phyloP scores from a whole-genome alignment of 1,284 basidiomycete species.

The Puccinia novopanici region DNA sequence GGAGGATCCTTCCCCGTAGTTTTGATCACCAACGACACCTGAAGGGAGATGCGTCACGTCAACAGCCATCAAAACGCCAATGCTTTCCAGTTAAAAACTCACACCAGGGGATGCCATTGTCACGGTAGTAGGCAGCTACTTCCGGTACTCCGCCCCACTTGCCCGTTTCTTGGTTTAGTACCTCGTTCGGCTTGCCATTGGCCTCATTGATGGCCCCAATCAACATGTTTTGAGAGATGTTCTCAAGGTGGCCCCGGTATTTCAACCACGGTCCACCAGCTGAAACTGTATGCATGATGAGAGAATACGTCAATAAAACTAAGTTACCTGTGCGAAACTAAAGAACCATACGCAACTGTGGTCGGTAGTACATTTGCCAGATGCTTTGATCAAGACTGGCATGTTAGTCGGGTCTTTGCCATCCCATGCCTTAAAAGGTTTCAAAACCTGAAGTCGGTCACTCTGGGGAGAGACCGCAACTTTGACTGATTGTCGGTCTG shows the following conservation, averaged over 20 bases:
- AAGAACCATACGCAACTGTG: slow-evolving; percentile 57
- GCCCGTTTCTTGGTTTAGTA: slow-evolving; percentile 87
- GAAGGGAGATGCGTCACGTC: neutral
- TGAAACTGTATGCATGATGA: slow-evolving; percentile 63
- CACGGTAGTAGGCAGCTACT: slow-evolving; percentile 83
- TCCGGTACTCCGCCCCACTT: slow-evolving; percentile 82
- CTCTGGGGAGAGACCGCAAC: slow-evolving; percentile 86
- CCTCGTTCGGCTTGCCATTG: slow-evolving; percentile 92
- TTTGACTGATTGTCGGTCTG: slow-evolving; percentile 76
- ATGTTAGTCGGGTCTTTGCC: slow-evolving; percentile 86
- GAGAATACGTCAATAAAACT: slow-evolving; percentile 60
- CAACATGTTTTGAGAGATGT: slow-evolving; percentile 97
- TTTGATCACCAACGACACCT: slow-evolving; percentile 69
- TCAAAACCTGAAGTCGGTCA: slow-evolving; percentile 90
- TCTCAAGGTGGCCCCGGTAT: slow-evolving; percentile 97
- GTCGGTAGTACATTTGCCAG: slow-evolving; percentile 91
- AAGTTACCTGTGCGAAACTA: slow-evolving; percentile 51
- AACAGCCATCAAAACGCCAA: neutral
- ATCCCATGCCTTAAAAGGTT: slow-evolving; percentile 89
- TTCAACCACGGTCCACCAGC: slow-evolving; percentile 99
- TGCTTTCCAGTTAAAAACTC: slow-evolving; percentile 62
- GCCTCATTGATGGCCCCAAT: slow-evolving; percentile 95
- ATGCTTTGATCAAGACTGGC: slow-evolving; percentile 94
- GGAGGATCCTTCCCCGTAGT: slow-evolving; percentile 98
- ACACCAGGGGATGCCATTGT: slow-evolving; percentile 86